Conservation (phyloP, 2,329 filamentous ascomycete species). For the Verticillium longisporum region DNA sequence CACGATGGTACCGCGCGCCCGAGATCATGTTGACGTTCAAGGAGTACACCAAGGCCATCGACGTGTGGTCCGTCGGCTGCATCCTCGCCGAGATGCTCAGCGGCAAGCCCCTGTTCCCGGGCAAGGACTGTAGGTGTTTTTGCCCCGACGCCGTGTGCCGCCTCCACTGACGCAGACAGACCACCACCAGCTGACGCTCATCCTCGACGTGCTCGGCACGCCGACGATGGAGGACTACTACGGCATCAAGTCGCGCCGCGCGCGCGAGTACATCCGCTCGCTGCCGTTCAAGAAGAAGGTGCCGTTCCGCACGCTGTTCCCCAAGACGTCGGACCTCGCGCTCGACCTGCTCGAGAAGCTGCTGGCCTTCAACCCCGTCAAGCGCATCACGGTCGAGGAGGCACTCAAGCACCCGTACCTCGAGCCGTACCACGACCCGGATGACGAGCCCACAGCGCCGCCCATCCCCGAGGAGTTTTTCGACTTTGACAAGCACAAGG, state of each 20-base stretch:
- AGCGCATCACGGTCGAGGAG: conserved; percentile 97
- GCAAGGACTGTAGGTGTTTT: conserved; percentile 78
- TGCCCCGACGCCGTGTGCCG: not conserved
- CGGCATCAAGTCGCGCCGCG: conserved; percentile 96
- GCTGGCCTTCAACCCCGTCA: conserved; percentile 95
- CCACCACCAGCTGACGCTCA: conserved; percentile 95
- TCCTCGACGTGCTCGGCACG: conserved; percentile 93
- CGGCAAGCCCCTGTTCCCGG: conserved; percentile 95
- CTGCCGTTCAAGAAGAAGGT: conserved; percentile 99
- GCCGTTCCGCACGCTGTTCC: conserved; percentile 92
- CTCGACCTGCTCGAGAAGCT: conserved; percentile 93
- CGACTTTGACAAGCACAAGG: conserved; percentile 99
- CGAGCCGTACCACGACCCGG: conserved; percentile 97
- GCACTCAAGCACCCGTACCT: conserved; percentile 96
- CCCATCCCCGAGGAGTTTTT: conserved; percentile 99
- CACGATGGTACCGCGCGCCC: conserved; percentile 96
- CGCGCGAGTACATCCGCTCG: conserved; percentile 95
- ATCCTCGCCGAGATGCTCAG: conserved; percentile 98
- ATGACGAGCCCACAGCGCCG: conserved; percentile 93
- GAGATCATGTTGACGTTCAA: conserved; percentile 99
- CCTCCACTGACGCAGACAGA: conserved; percentile 44
- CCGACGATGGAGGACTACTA: conserved; percentile 99
- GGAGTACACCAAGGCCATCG: conserved; percentile 99
- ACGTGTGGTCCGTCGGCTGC: conserved; percentile 98
- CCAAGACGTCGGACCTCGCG: conserved; percentile 96